Evolutionary conservation across 169 alveolate species (phyloP), one percentile per base, ranked within the genome.

Genomic region (Eimeria necatrix): DNA sequence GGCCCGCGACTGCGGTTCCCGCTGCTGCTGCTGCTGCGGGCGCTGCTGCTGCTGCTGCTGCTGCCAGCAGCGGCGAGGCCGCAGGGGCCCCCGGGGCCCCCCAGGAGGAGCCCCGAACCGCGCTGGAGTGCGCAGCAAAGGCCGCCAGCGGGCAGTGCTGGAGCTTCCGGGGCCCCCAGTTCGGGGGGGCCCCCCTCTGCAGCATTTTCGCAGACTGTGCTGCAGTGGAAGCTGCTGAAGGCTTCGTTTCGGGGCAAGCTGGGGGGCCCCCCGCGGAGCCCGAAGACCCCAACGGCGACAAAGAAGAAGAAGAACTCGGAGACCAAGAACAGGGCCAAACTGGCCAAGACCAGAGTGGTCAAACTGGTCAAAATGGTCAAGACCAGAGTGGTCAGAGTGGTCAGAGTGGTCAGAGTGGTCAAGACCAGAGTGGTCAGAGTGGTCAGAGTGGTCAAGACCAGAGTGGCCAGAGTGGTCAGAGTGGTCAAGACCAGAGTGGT

Each of bases 81-180:
- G 7, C 14, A 14, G 64, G 14, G 64, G n/a, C n/a, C n/a, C n/a
- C n/a, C n/a, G n/a, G n/a, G n/a, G n/a, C n/a, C n/a, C n/a, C n/a
- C n/a, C n/a, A n/a, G n/a, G 14, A 7, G n/a, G 73, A 61, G 5
- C 73, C 3, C n/a, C 6, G 7, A 49, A 78, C 87, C 32, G 41
- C 87, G 7, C 32, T 78, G 68, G 87, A 78, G 87, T 78, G 87
- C 18, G 4, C 87, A 46, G 64, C 2, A 46, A 46, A n/a, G 46
- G 87, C 87, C 32, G 87, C 18, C 26, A 41, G n/a, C 7, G 64
- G 26, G 6, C 68, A 49, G 68, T 78, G 87, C 64, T 78, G 87
- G 87, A 78, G 87, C 24, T 78, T 78, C 48, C 10, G 48, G 49
- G 78, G 0, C 78, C 46, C 12, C 12, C 46, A 68, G 41, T n/a